Percentiles rank a stretch among this genome's conserved stretches.
phyloP scores from a whole-genome alignment of 2,329 filamentous ascomycete genomes.

The Arthrobotrys megalospora region DNA sequence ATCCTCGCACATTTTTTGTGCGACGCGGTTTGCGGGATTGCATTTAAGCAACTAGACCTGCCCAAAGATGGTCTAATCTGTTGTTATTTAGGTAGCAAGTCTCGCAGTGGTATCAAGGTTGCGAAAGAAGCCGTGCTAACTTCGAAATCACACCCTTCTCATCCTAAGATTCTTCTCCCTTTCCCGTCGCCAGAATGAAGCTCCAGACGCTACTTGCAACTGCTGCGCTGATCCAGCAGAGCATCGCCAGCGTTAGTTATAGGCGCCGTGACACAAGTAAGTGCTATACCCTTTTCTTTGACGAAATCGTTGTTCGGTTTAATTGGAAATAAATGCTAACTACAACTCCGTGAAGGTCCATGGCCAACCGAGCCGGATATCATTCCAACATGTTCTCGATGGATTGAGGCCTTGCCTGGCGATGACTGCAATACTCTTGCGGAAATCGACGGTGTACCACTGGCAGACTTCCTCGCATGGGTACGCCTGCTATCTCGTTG shows the following conservation, averaged over 20 bases:
- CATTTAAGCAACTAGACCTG: slow-evolving; percentile 5
- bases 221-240: slow-evolving; percentile 8
- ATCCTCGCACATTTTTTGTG: slow-evolving; percentile 15
- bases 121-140: not conserved
- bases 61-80: not conserved
- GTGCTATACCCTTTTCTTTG: not conserved
- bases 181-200: slow-evolving; percentile 20
- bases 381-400: slow-evolving; percentile 27
- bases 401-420: slow-evolving; percentile 35
- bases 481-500: not conserved
- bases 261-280: slow-evolving; percentile 42
- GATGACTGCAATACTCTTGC: slow-evolving; percentile 44
- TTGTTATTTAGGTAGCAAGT: slow-evolving; percentile 13
- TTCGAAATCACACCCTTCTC: not conserved
- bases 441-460: slow-evolving; percentile 33
- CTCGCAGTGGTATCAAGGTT: not conserved
- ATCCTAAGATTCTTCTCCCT: not conserved
- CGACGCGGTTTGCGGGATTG: slow-evolving; percentile 4
- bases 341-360: slow-evolving; percentile 8
- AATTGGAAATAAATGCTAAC: not conserved
- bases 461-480: slow-evolving; percentile 34
- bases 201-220: slow-evolving; percentile 9
- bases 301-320: not conserved
- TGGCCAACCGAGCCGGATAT: slow-evolving; percentile 47
- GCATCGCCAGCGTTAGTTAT: slow-evolving; percentile 6